A percentile compares a stretch with the other conserved stretches of the same genome.
Evolutionary conservation across 371 early-diverging fungal species (phyloP).

Genomic region (Mortierella polycephala): DNA sequence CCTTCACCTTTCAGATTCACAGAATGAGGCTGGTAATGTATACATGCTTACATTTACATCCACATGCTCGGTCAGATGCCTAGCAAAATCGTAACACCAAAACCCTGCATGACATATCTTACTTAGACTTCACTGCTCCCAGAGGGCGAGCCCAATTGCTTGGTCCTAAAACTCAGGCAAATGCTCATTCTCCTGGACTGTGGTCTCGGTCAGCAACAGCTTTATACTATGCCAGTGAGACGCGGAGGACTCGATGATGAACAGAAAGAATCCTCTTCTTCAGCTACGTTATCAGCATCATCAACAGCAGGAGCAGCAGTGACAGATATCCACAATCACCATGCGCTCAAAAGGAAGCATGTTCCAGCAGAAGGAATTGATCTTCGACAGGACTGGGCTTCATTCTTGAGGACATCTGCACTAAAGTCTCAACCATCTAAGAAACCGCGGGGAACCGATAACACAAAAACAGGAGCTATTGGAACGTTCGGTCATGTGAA

Average conservation of each 20-base stretch:
- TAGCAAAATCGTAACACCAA: background rate
- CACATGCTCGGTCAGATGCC: background rate
- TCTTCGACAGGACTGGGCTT: conserved; percentile 52
- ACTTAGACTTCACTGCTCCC: conserved; percentile 49
- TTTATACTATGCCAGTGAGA: conserved; percentile 50
- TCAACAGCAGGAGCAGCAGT: background rate
- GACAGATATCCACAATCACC: background rate
- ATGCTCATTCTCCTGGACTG: conserved; percentile 55
- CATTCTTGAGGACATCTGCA: conserved; percentile 34
- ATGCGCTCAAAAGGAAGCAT: conserved; percentile 18
- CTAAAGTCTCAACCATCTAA: conserved; percentile 26
- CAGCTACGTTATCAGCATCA: background rate
- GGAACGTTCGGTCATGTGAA: too few relatives aligned
- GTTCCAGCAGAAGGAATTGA: conserved; percentile 5
- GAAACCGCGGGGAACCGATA: conserved; percentile 6
- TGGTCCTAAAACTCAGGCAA: conserved; percentile 49
- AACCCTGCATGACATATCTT: background rate
- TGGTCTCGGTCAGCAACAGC: conserved; percentile 48
- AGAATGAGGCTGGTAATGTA: conserved; percentile 38
- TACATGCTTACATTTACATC: background rate
- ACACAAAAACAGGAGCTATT: background rate
- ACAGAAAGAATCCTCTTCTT: conserved; percentile 4
- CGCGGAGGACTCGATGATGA: conserved; percentile 44
- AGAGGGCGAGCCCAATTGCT: conserved; percentile 54
- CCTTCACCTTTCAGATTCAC: background rate